A percentile compares a stretch with the other conserved stretches of the same genome.
Conservation (phyloP, 768 basidiomycete genomes). For the Tricholoma flavovirens region DNA sequence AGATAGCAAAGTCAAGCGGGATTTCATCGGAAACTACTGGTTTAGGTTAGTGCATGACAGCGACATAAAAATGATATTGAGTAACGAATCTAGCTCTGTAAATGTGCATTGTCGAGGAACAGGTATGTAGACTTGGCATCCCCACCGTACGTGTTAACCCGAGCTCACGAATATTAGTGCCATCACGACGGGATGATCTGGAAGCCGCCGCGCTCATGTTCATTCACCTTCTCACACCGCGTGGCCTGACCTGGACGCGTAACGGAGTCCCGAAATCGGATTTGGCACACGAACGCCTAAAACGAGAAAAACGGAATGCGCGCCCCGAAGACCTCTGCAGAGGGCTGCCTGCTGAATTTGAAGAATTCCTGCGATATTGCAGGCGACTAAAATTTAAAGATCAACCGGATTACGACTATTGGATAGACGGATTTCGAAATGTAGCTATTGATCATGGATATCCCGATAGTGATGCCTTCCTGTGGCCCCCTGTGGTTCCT, state of each 20-base stretch:
- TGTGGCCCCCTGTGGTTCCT: slow-evolving; percentile 64
- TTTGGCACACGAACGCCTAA: slow-evolving; percentile 55
- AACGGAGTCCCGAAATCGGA: slow-evolving; percentile 75
- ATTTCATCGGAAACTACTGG: slow-evolving; percentile 84
- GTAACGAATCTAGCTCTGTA: slow-evolving; percentile 42
- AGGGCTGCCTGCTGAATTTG: slow-evolving; percentile 65
- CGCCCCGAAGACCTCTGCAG: slow-evolving; percentile 63
- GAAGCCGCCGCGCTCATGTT: slow-evolving; percentile 76
- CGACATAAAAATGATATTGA: background rate
- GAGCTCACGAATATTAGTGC: slow-evolving; percentile 40
- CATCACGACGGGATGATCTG: slow-evolving; percentile 73
- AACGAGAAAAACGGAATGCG: slow-evolving; percentile 55
- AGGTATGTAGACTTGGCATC: slow-evolving; percentile 35
- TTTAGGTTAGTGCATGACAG: slow-evolving; percentile 44
- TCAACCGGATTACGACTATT: slow-evolving; percentile 58
- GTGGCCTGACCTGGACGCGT: slow-evolving; percentile 72
- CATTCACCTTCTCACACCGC: slow-evolving; percentile 72
- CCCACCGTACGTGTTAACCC: slow-evolving; percentile 1
- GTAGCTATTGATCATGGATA: slow-evolving; percentile 60
- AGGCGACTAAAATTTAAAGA: slow-evolving; percentile 65
- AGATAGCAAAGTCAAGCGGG: slow-evolving; percentile 59
- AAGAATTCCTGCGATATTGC: slow-evolving; percentile 72
- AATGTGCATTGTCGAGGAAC: slow-evolving; percentile 73
- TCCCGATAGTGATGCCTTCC: slow-evolving; percentile 50
- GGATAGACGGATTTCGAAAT: slow-evolving; percentile 59